Base-by-base conservation (phyloP, 305 asterid species). In the Salvia sclarea region DNA sequence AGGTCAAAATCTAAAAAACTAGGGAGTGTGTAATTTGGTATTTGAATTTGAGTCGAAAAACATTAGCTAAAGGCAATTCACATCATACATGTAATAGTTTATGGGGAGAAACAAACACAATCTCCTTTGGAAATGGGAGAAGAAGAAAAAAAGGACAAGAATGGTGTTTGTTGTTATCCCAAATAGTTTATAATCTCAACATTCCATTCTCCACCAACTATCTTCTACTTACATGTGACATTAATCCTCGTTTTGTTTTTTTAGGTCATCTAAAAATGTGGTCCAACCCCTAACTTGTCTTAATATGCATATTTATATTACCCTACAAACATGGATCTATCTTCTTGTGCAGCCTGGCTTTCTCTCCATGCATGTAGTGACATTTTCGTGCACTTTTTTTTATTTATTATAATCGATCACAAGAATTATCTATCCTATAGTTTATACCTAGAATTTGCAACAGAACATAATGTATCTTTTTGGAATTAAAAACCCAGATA, bases 261-360 rank as follows among this genome's bases (percentile, higher is more conserved):
- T 35, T 77, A 67, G 76, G 63, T 49, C 5, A 73, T 50, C 57
- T 59, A 60, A 30, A 38, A 57, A 8, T 59, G 71, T 74, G 81
- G 78, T 56, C 77, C 75, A 30, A 55, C 64, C 30, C 68, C 47
- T 43, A 5, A 64, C 20, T 24, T 65, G 38, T 35, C 44, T 76
- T 73, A 37, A 30, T 49, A 35, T n/a, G n/a, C n/a, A n/a, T 64
- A 69, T 10, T 61, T 47, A 14, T 16, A 47, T 66, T 67, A 22
- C 59, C 81, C 79, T 69, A 44, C 54, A 64, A 69, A 75, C 83
- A 52, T 72, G 83, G 79, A 79, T 72, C 74, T 73, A 10, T 38
- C 44, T 45, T 68, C 76, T 78, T 76, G 68, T 61, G 78, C 47
- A 49, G 12, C 16, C 38, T 69, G 62, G 67, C 82, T 16, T 62